A percentile compares a stretch with the other conserved stretches of the same genome.
These are phyloP conservation scores for Citrus trifoliata DNA, from an alignment of 345 rosid species.

Conservation along the genomic window DNA sequence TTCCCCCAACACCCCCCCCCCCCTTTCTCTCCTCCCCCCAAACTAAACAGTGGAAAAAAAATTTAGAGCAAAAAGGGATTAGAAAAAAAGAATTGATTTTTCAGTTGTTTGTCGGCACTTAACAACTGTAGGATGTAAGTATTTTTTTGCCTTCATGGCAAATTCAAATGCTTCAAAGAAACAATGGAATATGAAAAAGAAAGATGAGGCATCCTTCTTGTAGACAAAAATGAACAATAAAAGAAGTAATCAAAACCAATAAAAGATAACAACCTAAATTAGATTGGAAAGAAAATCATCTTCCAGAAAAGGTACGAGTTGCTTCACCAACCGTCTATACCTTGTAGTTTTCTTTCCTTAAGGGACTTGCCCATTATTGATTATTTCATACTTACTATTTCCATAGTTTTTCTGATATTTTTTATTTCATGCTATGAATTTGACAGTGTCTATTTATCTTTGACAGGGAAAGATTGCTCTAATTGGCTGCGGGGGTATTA, in stretches of 20 bases:
- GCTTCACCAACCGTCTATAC: not conserved
- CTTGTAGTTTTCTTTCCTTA: not conserved
- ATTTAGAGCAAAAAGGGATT: not conserved
- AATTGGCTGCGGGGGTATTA: conserved; percentile 91
- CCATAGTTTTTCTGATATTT: not conserved
- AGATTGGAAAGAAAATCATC: not conserved
- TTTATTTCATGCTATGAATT: not conserved
- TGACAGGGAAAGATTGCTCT: conserved; percentile 88
- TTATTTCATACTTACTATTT: not conserved
- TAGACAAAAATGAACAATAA: not conserved
- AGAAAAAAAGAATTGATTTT: not conserved
- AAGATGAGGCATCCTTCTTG: not conserved
- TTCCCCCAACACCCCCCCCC: too few species aligned
- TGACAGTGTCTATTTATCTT: conserved; percentile 15
- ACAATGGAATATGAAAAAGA: not conserved
- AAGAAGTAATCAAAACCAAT: not conserved
- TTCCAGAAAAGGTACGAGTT: not conserved
- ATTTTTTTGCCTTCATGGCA: not conserved
- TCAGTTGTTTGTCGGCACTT: not conserved
- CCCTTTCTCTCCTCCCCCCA: too few species aligned
- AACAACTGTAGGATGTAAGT: not conserved
- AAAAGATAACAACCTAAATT: not conserved
- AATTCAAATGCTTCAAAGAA: not conserved
- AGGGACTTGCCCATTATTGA: not conserved
- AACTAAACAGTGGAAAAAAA: not conserved